Conservation (phyloP, 345 rosid species). For the Eucalyptus cloeziana region DNA sequence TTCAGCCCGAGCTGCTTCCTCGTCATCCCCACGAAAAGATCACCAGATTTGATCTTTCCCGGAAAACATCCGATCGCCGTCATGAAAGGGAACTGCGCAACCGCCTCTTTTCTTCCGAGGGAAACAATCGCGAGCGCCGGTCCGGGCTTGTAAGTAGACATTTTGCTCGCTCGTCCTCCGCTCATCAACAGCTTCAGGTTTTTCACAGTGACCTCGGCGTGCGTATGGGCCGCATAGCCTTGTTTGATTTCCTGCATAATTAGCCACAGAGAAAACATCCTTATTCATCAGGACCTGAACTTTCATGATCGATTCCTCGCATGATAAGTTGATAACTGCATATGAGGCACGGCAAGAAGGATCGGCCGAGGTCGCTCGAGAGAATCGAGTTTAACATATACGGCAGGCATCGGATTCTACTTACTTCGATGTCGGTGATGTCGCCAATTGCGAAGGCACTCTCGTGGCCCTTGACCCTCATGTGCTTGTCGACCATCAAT, state of each 20-base stretch:
- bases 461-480: slow-evolving; percentile 37
- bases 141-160: slow-evolving; percentile 18
- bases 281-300: background rate
- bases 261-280: background rate
- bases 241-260: slow-evolving; percentile 28
- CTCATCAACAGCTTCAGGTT: slow-evolving; percentile 24
- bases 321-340: background rate
- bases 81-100: slow-evolving; percentile 29
- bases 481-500: slow-evolving; percentile 58
- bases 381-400: background rate
- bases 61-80: slow-evolving; percentile 23
- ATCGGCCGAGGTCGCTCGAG: background rate
- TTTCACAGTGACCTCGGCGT: slow-evolving; percentile 11
- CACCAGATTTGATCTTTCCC: slow-evolving; percentile 29
- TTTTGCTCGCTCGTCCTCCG: slow-evolving; percentile 14
- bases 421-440: slow-evolving; percentile 59
- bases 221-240: slow-evolving; percentile 24
- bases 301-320: background rate
- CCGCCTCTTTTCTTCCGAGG: slow-evolving; percentile 27
- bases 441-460: slow-evolving; percentile 74
- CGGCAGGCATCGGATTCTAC: background rate
- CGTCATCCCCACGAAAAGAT: slow-evolving; percentile 17
- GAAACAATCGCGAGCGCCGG: slow-evolving; percentile 17
- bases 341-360: background rate
- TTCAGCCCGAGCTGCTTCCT: slow-evolving; percentile 11